Conservation (phyloP, 108 stramenopile genomes). For the Cafeteria roenbergensis region DNA sequence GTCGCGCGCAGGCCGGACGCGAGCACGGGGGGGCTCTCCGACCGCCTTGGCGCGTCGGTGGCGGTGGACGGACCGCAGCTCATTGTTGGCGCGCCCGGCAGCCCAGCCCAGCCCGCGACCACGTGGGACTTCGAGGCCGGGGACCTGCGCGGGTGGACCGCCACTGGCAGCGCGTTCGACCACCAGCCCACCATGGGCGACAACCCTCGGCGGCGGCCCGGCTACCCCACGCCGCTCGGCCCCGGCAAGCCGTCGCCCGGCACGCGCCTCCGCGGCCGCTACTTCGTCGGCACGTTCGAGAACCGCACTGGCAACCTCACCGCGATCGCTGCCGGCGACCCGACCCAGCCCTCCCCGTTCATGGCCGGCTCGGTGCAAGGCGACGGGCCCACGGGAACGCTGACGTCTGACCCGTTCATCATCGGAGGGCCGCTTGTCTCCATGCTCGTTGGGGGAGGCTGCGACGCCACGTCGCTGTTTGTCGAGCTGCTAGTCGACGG, state of each 20-base stretch:
- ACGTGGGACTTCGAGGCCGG: conserved; percentile 75
- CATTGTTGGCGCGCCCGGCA: conserved; percentile 47
- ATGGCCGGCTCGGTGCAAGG: conserved; percentile 46
- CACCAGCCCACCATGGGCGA: conserved; percentile 63
- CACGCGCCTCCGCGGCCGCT: conserved; percentile 33
- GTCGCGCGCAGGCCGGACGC: too few relatives aligned
- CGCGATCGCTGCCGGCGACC: conserved; percentile 22
- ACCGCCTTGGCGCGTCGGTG: conserved; percentile 36
- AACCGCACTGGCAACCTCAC: conserved; percentile 38
- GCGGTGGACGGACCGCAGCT: conserved; percentile 33
- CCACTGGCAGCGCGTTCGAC: conserved; percentile 54
- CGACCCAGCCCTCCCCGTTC: not conserved
- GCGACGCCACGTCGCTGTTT: conserved; percentile 48
- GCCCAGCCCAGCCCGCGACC: conserved; percentile 38
- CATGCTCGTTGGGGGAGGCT: conserved; percentile 63
- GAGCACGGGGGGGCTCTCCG: conserved; percentile 27
- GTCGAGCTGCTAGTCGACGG: conserved; percentile 68
- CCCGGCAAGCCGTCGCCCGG: too few relatives aligned
- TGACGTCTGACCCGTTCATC: conserved; percentile 53
- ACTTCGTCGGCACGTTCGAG: conserved; percentile 60
- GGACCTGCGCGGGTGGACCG: conserved; percentile 52
- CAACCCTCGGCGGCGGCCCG: conserved; percentile 41
- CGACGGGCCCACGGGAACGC: conserved; percentile 51
- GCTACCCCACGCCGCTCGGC: conserved; percentile 12
- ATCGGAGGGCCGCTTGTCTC: conserved; percentile 34